These are phyloP conservation scores for Epichloe typhina DNA, from an alignment of 2,329 filamentous ascomycete genomes.

Conservation along the genomic window DNA sequence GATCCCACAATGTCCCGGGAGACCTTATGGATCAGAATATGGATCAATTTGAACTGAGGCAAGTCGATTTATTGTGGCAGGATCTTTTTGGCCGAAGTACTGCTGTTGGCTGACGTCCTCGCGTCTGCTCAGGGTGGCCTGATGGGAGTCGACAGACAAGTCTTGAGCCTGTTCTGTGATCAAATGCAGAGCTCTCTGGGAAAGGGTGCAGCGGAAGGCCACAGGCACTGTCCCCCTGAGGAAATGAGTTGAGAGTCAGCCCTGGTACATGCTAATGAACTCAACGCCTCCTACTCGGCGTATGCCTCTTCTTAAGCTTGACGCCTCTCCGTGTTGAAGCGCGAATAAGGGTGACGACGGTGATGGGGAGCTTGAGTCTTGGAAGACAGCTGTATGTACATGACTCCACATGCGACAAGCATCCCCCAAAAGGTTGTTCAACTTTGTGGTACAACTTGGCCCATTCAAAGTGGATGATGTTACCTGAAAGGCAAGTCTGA, in stretches of 20 bases:
- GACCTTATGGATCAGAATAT: background rate
- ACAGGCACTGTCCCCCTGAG: too few relatives aligned
- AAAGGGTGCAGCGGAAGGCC: background rate
- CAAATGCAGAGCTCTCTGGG: background rate
- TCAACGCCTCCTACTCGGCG: background rate
- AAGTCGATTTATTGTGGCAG: background rate
- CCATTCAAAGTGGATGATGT: conserved; percentile 1
- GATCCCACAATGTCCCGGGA: conserved; percentile 4
- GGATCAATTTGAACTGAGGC: background rate
- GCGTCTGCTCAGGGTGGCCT: background rate
- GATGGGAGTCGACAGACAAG: background rate
- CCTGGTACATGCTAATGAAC: too few relatives aligned
- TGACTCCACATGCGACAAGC: conserved; percentile 1
- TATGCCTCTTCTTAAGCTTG: background rate
- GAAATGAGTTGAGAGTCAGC: too few relatives aligned
- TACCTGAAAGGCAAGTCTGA: background rate
- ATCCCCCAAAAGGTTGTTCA: background rate
- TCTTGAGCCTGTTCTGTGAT: background rate
- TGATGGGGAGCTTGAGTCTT: background rate
- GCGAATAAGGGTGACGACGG: background rate
- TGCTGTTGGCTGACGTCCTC: background rate
- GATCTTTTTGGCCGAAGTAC: background rate
- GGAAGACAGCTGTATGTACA: background rate
- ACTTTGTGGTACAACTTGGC: background rate
- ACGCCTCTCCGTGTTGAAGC: background rate